These are phyloP conservation scores for Boletus vinaceobasis DNA, from an alignment of 768 basidiomycete genomes.

Conservation along the genomic window DNA sequence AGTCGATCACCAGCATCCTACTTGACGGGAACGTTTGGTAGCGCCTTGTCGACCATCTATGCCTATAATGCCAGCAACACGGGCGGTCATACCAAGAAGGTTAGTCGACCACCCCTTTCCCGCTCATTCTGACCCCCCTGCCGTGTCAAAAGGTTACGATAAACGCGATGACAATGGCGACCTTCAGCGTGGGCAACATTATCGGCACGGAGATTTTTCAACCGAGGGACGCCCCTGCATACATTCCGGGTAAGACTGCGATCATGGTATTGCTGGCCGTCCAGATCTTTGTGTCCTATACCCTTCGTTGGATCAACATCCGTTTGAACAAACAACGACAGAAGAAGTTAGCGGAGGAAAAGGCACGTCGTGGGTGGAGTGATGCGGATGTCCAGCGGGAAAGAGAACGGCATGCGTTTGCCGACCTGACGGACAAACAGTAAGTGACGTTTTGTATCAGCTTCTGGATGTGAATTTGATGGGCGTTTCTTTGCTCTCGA, in stretches of 20 bases:
- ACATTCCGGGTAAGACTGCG: constrained; percentile 64
- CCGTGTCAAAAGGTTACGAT: constrained; percentile 43
- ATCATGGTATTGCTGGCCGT: constrained; percentile 57
- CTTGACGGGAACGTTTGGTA: constrained; percentile 54
- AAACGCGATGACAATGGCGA: constrained; percentile 55
- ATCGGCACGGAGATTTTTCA: constrained; percentile 63
- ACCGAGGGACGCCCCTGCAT: constrained; percentile 56
- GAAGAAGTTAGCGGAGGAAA: constrained; percentile 40
- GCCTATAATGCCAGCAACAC: constrained; percentile 66
- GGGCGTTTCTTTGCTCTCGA: not conserved
- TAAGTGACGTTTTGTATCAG: constrained; percentile 29
- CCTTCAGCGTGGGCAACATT: constrained; percentile 58
- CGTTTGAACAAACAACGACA: constrained; percentile 50
- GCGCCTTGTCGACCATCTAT: constrained; percentile 56
- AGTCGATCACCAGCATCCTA: constrained; percentile 39
- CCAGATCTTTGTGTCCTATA: constrained; percentile 46
- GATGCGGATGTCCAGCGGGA: constrained; percentile 56
- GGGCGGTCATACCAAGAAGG: constrained; percentile 64
- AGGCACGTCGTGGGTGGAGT: constrained; percentile 50
- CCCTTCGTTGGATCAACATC: constrained; percentile 54
- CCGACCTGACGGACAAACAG: constrained; percentile 63
- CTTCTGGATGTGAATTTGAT: not conserved
- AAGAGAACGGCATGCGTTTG: constrained; percentile 58
- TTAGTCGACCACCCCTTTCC: not conserved
- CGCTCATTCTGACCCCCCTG: not conserved